Evolutionary conservation across 129 eudicot genomes (phyloP), one percentile per base, ranked within the genome.

Genomic region (Pseudognaphalium luteoalbum): DNA sequence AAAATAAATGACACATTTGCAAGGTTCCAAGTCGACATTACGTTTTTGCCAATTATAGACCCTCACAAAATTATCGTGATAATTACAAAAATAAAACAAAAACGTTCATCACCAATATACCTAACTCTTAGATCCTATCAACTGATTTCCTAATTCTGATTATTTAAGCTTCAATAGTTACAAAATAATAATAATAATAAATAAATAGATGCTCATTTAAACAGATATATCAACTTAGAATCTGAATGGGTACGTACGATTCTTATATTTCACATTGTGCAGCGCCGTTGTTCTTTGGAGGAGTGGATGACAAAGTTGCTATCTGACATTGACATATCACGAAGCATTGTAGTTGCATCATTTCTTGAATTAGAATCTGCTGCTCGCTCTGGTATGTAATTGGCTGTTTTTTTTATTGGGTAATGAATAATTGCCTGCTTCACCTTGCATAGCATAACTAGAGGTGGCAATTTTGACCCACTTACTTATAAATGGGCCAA

Each of bases 361-460:
- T 95, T 91, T 83, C 94, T 95, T 67, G 99, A 95, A 81, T 83
- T 95, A 70, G 99, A 91, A 85, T 92, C 97, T 63, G 92, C 99
- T 81, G 99, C 97, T 82, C 83, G 99, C 59, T 87, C 99, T 81
- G 87, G 99, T 95, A 84, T 76, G 90, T 81, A 82, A 76, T 74
- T 77, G 44, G 51, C 70, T 71, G 64, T n/a, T n/a, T n/a, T n/a
- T n/a, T n/a, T n/a, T n/a, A n/a, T n/a, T n/a, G n/a, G n/a, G n/a
- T n/a, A n/a, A n/a, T n/a, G n/a, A n/a, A n/a, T n/a, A n/a, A n/a
- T 74, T 77, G 44, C 58, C 70, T 71, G 64, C 20, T 76, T 76
- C 39, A 63, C 84, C 62, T 44, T 75, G 62, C n/a, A 29, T 74
- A 75, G 16, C 25, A 59, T 59, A 19, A 59, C 29, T 19, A 1